These are phyloP conservation scores for Phialocephala sp. DNA, from an alignment of 2,329 filamentous ascomycete genomes.

Conservation along the genomic window DNA sequence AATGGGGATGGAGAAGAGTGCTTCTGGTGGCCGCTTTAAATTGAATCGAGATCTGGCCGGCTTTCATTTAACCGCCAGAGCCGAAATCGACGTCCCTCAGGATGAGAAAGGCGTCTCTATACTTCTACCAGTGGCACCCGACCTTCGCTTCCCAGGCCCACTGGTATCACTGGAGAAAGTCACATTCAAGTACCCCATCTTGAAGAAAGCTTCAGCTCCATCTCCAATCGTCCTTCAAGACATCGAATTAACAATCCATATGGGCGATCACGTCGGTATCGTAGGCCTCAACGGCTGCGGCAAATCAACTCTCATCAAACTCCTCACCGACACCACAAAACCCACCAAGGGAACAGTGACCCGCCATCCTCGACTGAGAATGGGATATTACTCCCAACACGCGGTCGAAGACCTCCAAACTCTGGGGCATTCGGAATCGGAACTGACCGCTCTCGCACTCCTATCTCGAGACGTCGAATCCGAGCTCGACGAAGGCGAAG, in stretches of 20 bases:
- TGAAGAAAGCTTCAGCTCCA: constrained; percentile 30
- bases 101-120: constrained; percentile 65
- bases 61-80: constrained; percentile 62
- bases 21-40: constrained; percentile 78
- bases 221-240: constrained; percentile 60
- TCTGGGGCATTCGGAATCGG: constrained; percentile 53
- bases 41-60: constrained; percentile 75
- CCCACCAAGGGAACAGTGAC: constrained; percentile 67
- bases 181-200: constrained; percentile 64
- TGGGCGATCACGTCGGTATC: constrained; percentile 76
- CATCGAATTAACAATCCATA: constrained; percentile 71
- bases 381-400: constrained; percentile 83
- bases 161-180: constrained; percentile 75
- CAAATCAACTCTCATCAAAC: constrained; percentile 77
- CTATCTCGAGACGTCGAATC: constrained; percentile 60
- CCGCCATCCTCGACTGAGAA: constrained; percentile 69
- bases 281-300: constrained; percentile 82
- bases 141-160: constrained; percentile 76
- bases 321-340: constrained; percentile 66
- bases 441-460: constrained; percentile 68
- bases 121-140: constrained; percentile 65
- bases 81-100: constrained; percentile 73
- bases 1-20: constrained; percentile 76
- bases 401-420: constrained; percentile 72
- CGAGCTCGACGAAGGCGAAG: constrained; percentile 67